Conservation (phyloP, 2,329 filamentous ascomycete genomes). For the Huntiella moniliformis region DNA sequence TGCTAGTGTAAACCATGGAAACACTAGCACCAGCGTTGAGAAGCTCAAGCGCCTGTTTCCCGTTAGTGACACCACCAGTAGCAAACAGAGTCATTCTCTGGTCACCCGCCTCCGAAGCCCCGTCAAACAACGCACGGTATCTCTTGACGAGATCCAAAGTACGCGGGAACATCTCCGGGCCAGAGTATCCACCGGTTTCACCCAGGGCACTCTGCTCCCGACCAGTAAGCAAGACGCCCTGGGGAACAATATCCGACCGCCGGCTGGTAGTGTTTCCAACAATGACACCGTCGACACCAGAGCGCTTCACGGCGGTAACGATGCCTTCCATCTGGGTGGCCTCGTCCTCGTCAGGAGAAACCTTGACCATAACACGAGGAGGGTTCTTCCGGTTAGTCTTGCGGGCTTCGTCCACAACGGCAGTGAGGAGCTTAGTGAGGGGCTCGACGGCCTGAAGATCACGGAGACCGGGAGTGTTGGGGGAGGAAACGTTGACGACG, state of each 20-base stretch:
- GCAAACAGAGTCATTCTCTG: constrained; percentile 72
- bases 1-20: constrained; percentile 74
- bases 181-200: constrained; percentile 78
- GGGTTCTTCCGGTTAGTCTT: constrained; percentile 49
- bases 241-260: constrained; percentile 50
- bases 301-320: constrained; percentile 62
- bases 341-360: constrained; percentile 85
- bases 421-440: constrained; percentile 58
- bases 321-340: constrained; percentile 74
- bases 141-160: constrained; percentile 61
- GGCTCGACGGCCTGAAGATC: constrained; percentile 73
- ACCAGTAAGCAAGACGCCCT: constrained; percentile 42
- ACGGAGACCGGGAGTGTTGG: constrained; percentile 82
- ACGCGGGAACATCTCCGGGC: constrained; percentile 69
- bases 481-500: constrained; percentile 95
- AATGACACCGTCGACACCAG: constrained; percentile 85
- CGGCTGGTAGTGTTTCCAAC: constrained; percentile 89
- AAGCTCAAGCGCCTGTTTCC: constrained; percentile 62
- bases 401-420: constrained; percentile 64
- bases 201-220: constrained; percentile 49
- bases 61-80: constrained; percentile 80
- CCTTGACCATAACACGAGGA: constrained; percentile 82
- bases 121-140: constrained; percentile 54
- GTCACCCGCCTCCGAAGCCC: constrained; percentile 18
- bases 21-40: constrained; percentile 79